Evolutionary conservation across 148 eudicot genomes (phyloP), one percentile per base, ranked within the genome.

Genomic region (Rhododendron molle): DNA sequence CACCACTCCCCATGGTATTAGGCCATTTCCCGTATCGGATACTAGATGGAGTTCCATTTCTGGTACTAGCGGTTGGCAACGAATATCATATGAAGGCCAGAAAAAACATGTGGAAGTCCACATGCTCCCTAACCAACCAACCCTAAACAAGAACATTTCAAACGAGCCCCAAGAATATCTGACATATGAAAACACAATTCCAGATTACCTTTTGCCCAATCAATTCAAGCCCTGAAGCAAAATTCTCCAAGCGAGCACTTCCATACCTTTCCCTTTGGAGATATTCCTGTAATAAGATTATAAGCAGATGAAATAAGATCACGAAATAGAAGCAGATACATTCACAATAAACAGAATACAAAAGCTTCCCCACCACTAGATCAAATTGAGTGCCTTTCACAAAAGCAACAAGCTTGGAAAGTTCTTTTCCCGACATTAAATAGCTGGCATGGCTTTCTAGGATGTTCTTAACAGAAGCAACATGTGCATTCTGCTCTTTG

Each of bases 371-470:
- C 85, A 97, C 99, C 98, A 93, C 95, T 40, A 97, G 89, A 92
- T 97, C 99, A 91, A 95, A 95, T 85, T 97, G 99, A 83, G 99
- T 95, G 89, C 99, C 99, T 88, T 97, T 97, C 87, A 97, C 99
- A 92, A 97, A 97, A 34, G 98, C 98, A 89, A 97, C 98, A 87
- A 97, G 95, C 90, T 96, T 95, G 72, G 99, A 94, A 85, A 96
- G 96, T 89, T 96, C 99, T 90, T 96, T 96, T 76, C 95, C 99
- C 43, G 97, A 94, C 99, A 96, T 96, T 82, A 96, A 87, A 89
- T 90, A 92, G 87, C 96, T 95, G 83, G 99, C 99, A 93, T 96
- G 99, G 88, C 93, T 95, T 90, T 96, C 99, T 83, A 96, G 89
- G 81, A 96, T 96, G 88, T 88, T 95, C 88, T 93, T 95, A 47